phyloP scores from a whole-genome alignment of 768 basidiomycete species.

The Pleurotus citrinopileatus region DNA sequence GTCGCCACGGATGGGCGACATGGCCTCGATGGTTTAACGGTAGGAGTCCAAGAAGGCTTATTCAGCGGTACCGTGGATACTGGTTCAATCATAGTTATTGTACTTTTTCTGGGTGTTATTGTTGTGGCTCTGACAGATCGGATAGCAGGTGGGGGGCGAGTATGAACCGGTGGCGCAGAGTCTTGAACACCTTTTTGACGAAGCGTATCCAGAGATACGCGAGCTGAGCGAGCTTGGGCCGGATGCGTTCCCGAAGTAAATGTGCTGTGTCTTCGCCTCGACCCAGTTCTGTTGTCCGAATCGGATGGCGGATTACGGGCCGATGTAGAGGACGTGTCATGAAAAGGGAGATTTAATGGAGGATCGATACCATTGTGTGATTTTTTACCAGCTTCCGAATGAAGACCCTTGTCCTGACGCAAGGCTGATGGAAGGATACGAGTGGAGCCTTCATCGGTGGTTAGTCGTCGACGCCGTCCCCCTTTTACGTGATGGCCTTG shows the following conservation, averaged over 20 bases:
- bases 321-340: not conserved
- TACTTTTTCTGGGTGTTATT: constrained; percentile 9
- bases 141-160: constrained; percentile 6
- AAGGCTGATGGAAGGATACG: not conserved
- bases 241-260: not conserved
- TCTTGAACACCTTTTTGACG: not conserved
- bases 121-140: constrained; percentile 5
- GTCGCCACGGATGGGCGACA: constrained; percentile 1
- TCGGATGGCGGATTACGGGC: constrained; percentile 4
- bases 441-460: not conserved
- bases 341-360: not conserved
- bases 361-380: not conserved
- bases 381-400: not conserved
- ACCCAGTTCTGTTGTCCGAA: not conserved
- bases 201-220: not conserved
- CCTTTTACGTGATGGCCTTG: not conserved
- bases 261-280: constrained; percentile 1
- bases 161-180: not conserved
- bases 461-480: not conserved
- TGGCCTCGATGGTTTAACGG: not conserved
- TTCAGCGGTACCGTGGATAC: not conserved
- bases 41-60: not conserved
- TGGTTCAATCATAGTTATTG: constrained; percentile 2
- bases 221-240: not conserved
- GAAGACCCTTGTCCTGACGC: not conserved